Evolutionary conservation across 345 rosid species (phyloP).

Genomic region (Raphanus sativus): DNA sequence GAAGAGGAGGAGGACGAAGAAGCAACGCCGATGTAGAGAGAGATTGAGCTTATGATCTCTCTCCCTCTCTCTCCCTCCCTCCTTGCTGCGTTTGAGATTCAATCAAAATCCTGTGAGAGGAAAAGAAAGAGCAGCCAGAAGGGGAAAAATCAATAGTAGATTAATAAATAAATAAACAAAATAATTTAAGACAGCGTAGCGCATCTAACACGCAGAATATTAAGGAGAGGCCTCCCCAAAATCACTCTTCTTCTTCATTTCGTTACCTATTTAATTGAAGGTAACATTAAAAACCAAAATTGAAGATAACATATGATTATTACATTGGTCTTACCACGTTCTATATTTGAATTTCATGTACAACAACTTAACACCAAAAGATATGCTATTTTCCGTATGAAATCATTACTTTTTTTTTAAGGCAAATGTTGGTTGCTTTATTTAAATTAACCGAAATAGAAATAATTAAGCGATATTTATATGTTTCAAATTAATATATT

Average conservation of each 20-base stretch:
- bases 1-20: neutral
- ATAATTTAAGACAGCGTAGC: conserved; percentile 45
- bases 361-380: neutral
- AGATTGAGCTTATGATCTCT: conserved; percentile 9
- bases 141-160: conserved; percentile 28
- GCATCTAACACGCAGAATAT: conserved; percentile 44
- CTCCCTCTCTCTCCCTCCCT: neutral
- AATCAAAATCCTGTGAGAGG: neutral
- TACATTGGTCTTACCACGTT: neutral
- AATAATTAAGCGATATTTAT: too few relatives aligned
- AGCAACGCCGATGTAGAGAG: conserved; percentile 17
- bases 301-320: neutral
- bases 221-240: conserved; percentile 22
- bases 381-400: too few relatives aligned
- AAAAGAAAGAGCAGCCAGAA: conserved; percentile 26
- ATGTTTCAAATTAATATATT: too few relatives aligned
- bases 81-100: neutral
- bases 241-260: neutral
- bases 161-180: neutral
- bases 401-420: too few relatives aligned
- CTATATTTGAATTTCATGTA: neutral
- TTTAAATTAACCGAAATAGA: too few relatives aligned
- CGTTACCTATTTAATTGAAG: neutral
- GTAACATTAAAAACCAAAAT: neutral
- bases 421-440: too few relatives aligned